phyloP scores from a whole-genome alignment of 306 rosid genomes.

The Echinosophora koreensis region DNA sequence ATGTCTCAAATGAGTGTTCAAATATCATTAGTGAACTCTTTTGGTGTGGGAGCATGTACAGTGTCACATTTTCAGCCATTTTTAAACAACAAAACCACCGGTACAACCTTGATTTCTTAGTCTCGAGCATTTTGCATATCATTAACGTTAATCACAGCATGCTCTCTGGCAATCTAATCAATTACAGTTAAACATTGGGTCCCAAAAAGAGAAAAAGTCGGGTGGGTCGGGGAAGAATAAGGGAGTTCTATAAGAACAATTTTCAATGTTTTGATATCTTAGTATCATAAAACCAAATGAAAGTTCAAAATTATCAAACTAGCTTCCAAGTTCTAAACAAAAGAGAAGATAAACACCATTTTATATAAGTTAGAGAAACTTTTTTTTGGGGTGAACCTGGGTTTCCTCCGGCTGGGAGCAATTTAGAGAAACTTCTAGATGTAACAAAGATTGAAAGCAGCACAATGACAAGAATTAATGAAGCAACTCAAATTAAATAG shows the following conservation, averaged over 20 bases:
- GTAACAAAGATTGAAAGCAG: neutral
- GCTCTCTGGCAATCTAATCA: conserved; percentile 64
- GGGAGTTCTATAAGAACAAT: neutral
- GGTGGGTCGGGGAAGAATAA: neutral
- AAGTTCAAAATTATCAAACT: neutral
- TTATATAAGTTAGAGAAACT: neutral
- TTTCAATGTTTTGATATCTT: neutral
- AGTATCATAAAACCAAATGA: neutral
- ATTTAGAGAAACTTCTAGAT: neutral
- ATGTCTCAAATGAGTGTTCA: too few species aligned
- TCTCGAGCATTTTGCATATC: conserved; percentile 61
- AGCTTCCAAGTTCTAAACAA: neutral
- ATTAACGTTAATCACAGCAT: conserved; percentile 50
- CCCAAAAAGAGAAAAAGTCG: neutral
- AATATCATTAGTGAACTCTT: conserved; percentile 35
- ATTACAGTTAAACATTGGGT: conserved; percentile 42
- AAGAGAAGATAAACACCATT: neutral
- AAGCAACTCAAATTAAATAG: conserved; percentile 6
- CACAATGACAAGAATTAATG: neutral
- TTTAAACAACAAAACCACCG: conserved; percentile 72
- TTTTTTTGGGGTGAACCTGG: too few species aligned
- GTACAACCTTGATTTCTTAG: conserved; percentile 72
- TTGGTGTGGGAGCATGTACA: conserved; percentile 68
- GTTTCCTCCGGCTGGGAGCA: too few species aligned
- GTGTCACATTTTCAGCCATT: conserved; percentile 64